Evolutionary conservation across 768 basidiomycete species (phyloP), one percentile per base, ranked within the genome.

Genomic region (Phanerochaete carnosa): DNA sequence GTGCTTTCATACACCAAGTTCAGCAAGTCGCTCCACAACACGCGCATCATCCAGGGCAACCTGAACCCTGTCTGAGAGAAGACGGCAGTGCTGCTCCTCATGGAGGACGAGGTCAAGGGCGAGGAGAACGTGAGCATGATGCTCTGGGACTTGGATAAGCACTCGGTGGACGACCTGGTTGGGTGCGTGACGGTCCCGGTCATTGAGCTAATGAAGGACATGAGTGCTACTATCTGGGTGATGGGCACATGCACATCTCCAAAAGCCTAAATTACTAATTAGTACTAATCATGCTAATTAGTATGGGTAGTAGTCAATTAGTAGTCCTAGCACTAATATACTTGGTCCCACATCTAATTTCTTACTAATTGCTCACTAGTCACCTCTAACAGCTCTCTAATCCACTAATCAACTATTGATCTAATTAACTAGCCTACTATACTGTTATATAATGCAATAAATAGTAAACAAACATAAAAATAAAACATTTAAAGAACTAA

Each of bases 321-420:
- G 84, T 85, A 80, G 86, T 83, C 83, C 68, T 84, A 13, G 86
- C 86, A 1, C 74, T 84, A 50, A 80, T 85, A 71, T 85, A 87
- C 72, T 85, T 84, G 72, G 81, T 86, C 62, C n/a, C n/a, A n/a
- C n/a, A n/a, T n/a, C n/a, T n/a, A n/a, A n/a, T 69, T 87, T 70
- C 83, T 85, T 66, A 64, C 80, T 80, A 12, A 23, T n/a, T 50
- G 33, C 2, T 22, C 23, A 23, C 46, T 60, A 50, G 35, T 26
- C 33, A 30, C 50, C 25, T 15, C 26, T 29, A 45, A 22, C 22
- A 16, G 25, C n/a, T n/a, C n/a, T n/a, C n/a, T n/a, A n/a, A 22
- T 22, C 46, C 28, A 37, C 45, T 23, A 15, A 16, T 29, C 43
- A n/a, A n/a, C n/a, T n/a, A n/a, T n/a, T n/a, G n/a, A n/a, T n/a